Conservation (phyloP, 257 asterid species). For the Primulina eburnea region DNA sequence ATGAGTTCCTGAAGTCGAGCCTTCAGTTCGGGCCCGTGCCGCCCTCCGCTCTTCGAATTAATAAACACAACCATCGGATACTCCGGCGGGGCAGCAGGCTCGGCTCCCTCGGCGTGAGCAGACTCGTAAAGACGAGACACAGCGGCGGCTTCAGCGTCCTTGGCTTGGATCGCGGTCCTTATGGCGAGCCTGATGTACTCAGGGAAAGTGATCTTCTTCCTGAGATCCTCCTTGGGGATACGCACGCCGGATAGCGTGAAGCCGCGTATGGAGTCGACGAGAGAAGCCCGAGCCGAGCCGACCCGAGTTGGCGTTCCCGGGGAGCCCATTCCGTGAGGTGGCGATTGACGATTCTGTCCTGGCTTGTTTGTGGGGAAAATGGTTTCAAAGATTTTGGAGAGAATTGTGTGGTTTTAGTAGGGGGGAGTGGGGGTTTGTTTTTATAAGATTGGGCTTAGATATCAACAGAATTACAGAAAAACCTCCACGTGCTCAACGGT, state of each 20-base stretch:
- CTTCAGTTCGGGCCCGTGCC: conserved; percentile 84
- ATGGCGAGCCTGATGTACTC: conserved; percentile 68
- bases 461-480: too few species aligned
- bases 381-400: too few species aligned
- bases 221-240: conserved; percentile 64
- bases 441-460: too few species aligned
- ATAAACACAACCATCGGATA: conserved; percentile 76
- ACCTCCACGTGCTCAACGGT: too few species aligned
- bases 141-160: conserved; percentile 39
- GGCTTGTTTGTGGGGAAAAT: too few species aligned
- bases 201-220: conserved; percentile 62
- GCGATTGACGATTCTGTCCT: too few species aligned
- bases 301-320: conserved; percentile 31
- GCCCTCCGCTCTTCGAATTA: conserved; percentile 87
- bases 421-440: too few species aligned
- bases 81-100: conserved; percentile 47
- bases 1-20: conserved; percentile 75
- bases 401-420: too few species aligned
- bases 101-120: conserved; percentile 40
- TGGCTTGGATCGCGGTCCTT: conserved; percentile 62
- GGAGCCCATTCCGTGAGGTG: conserved; percentile 31
- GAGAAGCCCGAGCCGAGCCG: conserved; percentile 67
- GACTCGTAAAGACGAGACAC: conserved; percentile 38
- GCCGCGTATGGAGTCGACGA: conserved; percentile 62
- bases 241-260: conserved; percentile 63